Base-by-base conservation (phyloP, 306 rosid genomes). In the Macrotyloma uniflorum region DNA sequence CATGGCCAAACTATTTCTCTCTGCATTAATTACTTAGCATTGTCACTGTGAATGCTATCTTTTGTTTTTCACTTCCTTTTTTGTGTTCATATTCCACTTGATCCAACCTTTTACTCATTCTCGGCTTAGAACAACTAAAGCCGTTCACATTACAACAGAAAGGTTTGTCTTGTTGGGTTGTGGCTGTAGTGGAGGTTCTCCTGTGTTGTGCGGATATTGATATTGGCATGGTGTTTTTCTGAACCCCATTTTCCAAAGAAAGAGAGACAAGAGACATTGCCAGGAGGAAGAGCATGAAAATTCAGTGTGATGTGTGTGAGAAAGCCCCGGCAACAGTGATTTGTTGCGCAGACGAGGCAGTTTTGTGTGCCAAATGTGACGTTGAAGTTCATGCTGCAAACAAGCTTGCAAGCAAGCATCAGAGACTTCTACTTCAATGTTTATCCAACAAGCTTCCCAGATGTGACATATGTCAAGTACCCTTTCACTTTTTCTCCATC, bases 221-320 rank as follows among this genome's bases (percentile, higher is more conserved):
- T 61, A 70, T 63, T 70, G 36, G 42, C 16, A 65, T 51, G 43
- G 73, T 64, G 6, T 50, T 28, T 77, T 16, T 64, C 67, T 33
- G 67, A 35, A 49, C 36, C 23, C 10, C 51, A 77, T 59, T 36
- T 51, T 3, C 3, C 2, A n/a, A 50, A 63, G 36, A 26, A 33
- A 51, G 32, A 35, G 20, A 28, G 58, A 30, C 19, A 3, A 28
- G 64, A 42, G 24, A 5, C 42, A 49, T 6, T 53, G 40, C 9
- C 5, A 50, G 70, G 40, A 50, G 70, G 40, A 64, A 19, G 72
- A 79, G 81, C 66, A 93, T 94, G 99, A 95, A 89, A 72, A 93
- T 95, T 43, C 99, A 91, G 96, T 95, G 99, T 70, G 99, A 95
- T 88, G 98, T 90, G 74, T 95, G 99, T 68, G 99, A 95, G 93